Evolutionary conservation across 257 asterid species (phyloP).

Genomic region (Vinca minor): DNA sequence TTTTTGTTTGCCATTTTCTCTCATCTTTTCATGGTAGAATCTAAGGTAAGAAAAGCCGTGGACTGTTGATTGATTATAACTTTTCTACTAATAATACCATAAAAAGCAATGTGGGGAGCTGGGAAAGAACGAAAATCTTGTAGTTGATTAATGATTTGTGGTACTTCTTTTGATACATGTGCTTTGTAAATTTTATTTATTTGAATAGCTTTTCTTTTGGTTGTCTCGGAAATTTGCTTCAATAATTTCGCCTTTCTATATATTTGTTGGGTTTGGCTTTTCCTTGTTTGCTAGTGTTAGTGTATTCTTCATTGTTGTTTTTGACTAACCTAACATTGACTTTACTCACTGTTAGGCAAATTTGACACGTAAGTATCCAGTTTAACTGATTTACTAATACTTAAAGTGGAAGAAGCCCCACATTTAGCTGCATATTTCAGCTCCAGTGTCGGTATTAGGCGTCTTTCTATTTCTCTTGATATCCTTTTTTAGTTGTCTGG

Average conservation of each 20-base stretch:
- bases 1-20: slow-evolving; percentile 36
- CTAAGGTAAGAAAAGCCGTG: slow-evolving; percentile 23
- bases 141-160: slow-evolving; percentile 38
- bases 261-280: slow-evolving; percentile 22
- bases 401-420: neutral
- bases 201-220: slow-evolving; percentile 21
- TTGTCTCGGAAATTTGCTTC: slow-evolving; percentile 35
- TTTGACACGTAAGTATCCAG: slow-evolving; percentile 3
- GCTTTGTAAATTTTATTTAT: slow-evolving; percentile 31
- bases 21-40: slow-evolving; percentile 50
- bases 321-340: slow-evolving; percentile 37
- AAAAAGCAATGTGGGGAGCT: slow-evolving; percentile 27
- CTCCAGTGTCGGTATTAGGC: slow-evolving; percentile 15
- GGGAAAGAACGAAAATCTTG: slow-evolving; percentile 27
- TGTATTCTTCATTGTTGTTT: slow-evolving; percentile 18
- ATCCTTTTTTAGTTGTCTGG: neutral
- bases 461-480: neutral
- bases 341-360: slow-evolving; percentile 35
- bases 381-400: slow-evolving; percentile 2
- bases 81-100: slow-evolving; percentile 33
- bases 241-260: slow-evolving; percentile 22
- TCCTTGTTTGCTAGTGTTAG: slow-evolving; percentile 15
- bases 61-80: slow-evolving; percentile 48
- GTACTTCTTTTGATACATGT: slow-evolving; percentile 51
- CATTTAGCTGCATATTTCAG: slow-evolving; percentile 6